Evolutionary conservation across 108 stramenopile species (phyloP), one percentile per base, ranked within the genome.

Genomic region (Stephanodiscus minutulus): DNA sequence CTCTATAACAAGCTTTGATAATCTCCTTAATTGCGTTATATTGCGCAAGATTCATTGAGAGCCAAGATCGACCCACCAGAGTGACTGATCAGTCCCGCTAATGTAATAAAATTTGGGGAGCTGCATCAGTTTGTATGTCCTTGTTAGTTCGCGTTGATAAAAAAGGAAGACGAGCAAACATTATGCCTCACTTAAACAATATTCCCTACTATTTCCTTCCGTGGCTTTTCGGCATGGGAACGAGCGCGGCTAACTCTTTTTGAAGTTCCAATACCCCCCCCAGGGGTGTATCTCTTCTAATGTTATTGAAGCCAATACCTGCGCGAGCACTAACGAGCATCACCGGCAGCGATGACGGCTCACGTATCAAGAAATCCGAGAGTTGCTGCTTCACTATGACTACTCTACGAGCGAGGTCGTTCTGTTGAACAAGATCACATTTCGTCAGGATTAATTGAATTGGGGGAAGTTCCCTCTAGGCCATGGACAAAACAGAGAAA

Each of bases 401-500:
- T 33, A 88, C 86, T 22, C 92, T 69, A 13, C 92, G 85, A 10
- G 92, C 92, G 57, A 93, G 67, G 54, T 90, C 92, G 3, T 56
- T 63, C 47, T 88, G 92, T 4, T 69, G 55, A 8, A 93, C 89
- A 68, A 93, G 77, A 78, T 93, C 92, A 41, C 92, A 93, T 64
- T 93, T 93, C 9, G 92, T 93, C 47, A 93, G 78, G 9, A 93
- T 89, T 27, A 93, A 36, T 80, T 93, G 92, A 33, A 93, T 87
- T 28, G 92, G 88, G 24, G 92, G 92, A 7, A 93, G 66, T 68
- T 82, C 67, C 62, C 65, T 55, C 65, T 79, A 76, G 47, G 60
- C n/a, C 54, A n/a, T n/a, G 20, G 7, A 24, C 20, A 20, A 67
- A 49, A 18, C 31, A 62, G 39, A 62, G 47, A 53, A 41, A n/a